Percentiles rank a stretch among this genome's conserved stretches.
These are phyloP conservation scores for Boletus edulis DNA, from an alignment of 768 basidiomycete species.

Conservation along the genomic window DNA sequence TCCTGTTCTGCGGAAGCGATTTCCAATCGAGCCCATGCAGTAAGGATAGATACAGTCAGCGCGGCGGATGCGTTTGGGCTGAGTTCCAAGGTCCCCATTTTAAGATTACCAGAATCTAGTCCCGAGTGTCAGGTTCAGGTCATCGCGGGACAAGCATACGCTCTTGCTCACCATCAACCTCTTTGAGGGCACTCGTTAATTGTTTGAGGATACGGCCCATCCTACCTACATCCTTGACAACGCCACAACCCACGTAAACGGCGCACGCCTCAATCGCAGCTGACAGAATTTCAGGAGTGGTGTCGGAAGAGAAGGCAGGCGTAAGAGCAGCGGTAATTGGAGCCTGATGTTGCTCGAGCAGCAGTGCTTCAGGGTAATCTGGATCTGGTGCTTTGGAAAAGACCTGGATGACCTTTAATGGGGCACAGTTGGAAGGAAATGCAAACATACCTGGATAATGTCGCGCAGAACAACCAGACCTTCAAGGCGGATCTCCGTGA, in stretches of 20 bases:
- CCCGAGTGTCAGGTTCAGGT: conserved; percentile 18
- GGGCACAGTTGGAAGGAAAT: not conserved
- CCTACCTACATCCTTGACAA: conserved; percentile 82
- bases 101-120: conserved; percentile 77
- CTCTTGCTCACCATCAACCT: conserved; percentile 69
- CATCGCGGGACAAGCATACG: not conserved
- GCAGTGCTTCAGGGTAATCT: conserved; percentile 83
- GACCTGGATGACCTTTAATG: conserved; percentile 47
- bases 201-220: conserved; percentile 96
- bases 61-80: conserved; percentile 95
- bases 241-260: conserved; percentile 91
- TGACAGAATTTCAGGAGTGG: conserved; percentile 92
- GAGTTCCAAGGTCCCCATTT: conserved; percentile 84
- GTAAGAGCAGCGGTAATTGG: conserved; percentile 97
- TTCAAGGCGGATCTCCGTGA: conserved; percentile 91
- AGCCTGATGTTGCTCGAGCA: conserved; percentile 97
- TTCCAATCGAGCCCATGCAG: conserved; percentile 94
- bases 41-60: conserved; percentile 87
- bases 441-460: conserved; percentile 74
- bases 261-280: conserved; percentile 93
- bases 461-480: conserved; percentile 87
- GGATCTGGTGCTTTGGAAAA: conserved; percentile 89
- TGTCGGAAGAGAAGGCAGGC: conserved; percentile 93
- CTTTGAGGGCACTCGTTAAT: conserved; percentile 82
- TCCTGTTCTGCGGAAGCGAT: conserved; percentile 69